Evolutionary conservation across 106 monocot species (phyloP).

Genomic region (Platanthera zijinensis): DNA sequence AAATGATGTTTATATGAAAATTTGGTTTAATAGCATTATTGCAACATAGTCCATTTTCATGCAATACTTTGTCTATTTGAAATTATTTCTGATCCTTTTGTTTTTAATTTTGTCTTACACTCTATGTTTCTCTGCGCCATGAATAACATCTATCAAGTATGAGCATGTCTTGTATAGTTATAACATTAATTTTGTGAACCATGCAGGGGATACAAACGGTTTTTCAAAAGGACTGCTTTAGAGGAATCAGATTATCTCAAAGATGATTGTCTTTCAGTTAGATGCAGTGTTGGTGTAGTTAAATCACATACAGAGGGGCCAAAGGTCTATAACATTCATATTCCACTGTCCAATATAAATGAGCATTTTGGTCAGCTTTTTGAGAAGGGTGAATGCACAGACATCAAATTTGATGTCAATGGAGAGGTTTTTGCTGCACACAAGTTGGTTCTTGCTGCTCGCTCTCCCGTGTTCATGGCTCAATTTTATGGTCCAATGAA

Average conservation of each 20-base stretch:
- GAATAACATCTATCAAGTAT: not conserved
- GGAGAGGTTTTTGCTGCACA: slow-evolving; percentile 78
- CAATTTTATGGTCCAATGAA: slow-evolving; percentile 97
- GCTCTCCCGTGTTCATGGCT: slow-evolving; percentile 92
- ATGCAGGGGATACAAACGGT: slow-evolving; percentile 39
- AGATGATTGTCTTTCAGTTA: slow-evolving; percentile 38
- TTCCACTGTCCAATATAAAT: slow-evolving; percentile 69
- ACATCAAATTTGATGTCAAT: slow-evolving; percentile 72
- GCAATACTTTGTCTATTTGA: not conserved
- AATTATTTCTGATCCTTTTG: not conserved
- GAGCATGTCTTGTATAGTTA: not conserved
- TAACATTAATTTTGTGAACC: slow-evolving; percentile 6
- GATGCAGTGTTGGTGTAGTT: slow-evolving; percentile 40
- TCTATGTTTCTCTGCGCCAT: not conserved
- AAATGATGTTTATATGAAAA: not conserved
- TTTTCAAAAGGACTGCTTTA: slow-evolving; percentile 26
- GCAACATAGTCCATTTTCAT: not conserved
- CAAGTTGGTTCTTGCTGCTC: slow-evolving; percentile 68
- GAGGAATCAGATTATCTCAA: slow-evolving; percentile 38
- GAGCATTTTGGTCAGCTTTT: slow-evolving; percentile 71
- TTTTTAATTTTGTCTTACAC: not conserved
- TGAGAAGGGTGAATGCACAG: slow-evolving; percentile 46
- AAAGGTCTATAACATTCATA: slow-evolving; percentile 50
- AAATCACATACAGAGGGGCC: slow-evolving; percentile 85
- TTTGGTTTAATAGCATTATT: not conserved